Evolutionary conservation across 148 eudicot genomes (phyloP).

Genomic region (Gaultheria prostrata): DNA sequence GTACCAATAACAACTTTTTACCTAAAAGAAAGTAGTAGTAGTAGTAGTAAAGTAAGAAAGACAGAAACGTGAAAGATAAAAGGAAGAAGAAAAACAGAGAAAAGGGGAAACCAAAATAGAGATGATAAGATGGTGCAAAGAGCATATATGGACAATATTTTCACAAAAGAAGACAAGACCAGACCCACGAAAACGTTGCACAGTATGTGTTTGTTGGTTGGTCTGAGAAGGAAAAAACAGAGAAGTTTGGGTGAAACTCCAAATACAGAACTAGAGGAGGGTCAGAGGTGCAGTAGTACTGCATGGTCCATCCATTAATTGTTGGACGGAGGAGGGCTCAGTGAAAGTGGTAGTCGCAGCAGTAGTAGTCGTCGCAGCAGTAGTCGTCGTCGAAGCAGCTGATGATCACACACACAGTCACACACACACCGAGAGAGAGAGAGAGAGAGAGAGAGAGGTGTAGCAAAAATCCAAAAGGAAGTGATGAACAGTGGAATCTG

Average conservation of each 20-base stretch:
- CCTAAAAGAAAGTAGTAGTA: neutral
- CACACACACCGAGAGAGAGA: neutral
- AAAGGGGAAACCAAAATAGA: neutral
- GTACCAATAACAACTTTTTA: neutral
- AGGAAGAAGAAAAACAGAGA: neutral
- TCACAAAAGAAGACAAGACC: neutral
- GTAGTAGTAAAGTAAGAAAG: neutral
- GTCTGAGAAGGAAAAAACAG: neutral
- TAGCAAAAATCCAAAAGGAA: neutral
- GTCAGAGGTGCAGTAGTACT: neutral
- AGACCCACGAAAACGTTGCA: neutral
- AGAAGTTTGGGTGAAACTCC: conserved; percentile 3
- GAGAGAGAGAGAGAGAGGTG: neutral
- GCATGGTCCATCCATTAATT: neutral
- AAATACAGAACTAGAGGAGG: no score
- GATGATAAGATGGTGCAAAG: neutral
- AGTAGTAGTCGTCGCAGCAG: neutral
- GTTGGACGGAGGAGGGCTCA: neutral
- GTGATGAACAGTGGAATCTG: neutral
- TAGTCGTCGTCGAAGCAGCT: neutral
- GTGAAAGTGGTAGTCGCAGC: conserved; percentile 7
- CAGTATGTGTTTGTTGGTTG: neutral
- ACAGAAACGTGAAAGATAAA: neutral
- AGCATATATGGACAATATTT: neutral
- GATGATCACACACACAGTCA: no score